Evolutionary conservation across 2,329 filamentous ascomycete genomes (phyloP), one percentile per base, ranked within the genome.

Genomic region (Rhinocladiella similis): DNA sequence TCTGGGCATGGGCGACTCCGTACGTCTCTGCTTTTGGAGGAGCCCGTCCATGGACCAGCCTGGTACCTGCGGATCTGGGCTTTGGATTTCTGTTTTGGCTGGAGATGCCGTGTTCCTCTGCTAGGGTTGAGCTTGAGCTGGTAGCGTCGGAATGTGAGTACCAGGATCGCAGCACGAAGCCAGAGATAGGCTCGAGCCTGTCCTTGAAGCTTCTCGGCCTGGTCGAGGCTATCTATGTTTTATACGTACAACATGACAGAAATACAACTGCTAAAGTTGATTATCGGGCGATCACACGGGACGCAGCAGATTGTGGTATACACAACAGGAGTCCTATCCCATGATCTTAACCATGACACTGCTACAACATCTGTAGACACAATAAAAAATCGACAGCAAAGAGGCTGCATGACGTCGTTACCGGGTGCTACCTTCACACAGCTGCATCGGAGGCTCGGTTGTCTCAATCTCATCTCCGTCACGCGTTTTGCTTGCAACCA

Each of bases 401-500:
- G 14, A 16, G 25, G n/a, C 19, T 41, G 16, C 27, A 36, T 42
- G 27, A 36, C 20, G 35, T 50, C 33, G 27, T 50, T 39, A 10
- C 38, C n/a, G 18, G 18, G 38, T 50, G 48, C 36, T 41, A 18
- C 27, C 13, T 14, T n/a, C 16, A 16, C 5, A 25, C 42, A 36
- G 43, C 35, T 48, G 33, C 29, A 29, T 42, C 18, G 50, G 41
- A 36, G 27, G 12, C 18, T 54, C 56, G 47, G 47, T 50, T 60
- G 57, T 60, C 57, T 60, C 57, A 60, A 50, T 50, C 33, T 60
- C 57, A 60, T 60, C 50, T 60, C 57, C 57, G 50, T 50, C 42
- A 27, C 50, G 53, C 51, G 45, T 53, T 50, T 45, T 43, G 53
- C 42, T 50, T 55, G 29, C 29, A 47, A 16, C 25, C 22, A 10